These are phyloP conservation scores for Aspergillus panamensis DNA, from an alignment of 495 filamentous ascomycete genomes.

Conservation along the genomic window DNA sequence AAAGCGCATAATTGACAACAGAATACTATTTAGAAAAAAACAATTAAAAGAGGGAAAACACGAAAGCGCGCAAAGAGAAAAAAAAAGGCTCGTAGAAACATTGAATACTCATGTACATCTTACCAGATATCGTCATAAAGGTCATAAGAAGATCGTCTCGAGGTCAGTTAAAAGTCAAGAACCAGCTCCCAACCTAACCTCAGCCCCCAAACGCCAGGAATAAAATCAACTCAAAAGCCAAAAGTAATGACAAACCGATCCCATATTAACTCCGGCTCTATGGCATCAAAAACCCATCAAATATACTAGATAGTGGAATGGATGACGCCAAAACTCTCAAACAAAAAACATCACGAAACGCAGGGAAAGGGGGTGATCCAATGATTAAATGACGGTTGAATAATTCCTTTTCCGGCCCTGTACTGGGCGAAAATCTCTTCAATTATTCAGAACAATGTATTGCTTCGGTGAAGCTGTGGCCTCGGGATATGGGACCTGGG, in stretches of 20 bases:
- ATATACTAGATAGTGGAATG: slow-evolving; percentile 6
- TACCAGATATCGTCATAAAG: slow-evolving; percentile 42
- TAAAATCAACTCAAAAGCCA: slow-evolving; percentile 19
- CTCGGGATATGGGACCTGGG: slow-evolving; percentile 32
- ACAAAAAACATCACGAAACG: slow-evolving; percentile 9
- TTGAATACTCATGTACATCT: slow-evolving; percentile 47
- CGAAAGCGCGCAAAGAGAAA: not conserved
- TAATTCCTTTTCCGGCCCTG: not conserved
- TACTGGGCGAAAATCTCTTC: not conserved
- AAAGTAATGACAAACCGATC: slow-evolving; percentile 17
- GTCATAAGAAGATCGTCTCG: slow-evolving; percentile 41
- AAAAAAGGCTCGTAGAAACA: slow-evolving; percentile 35
- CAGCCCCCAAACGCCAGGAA: slow-evolving; percentile 36
- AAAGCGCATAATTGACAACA: not conserved
- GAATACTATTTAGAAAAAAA: slow-evolving; percentile 4
- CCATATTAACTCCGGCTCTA: slow-evolving; percentile 11
- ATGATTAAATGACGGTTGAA: not conserved
- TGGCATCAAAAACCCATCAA: slow-evolving; percentile 1
- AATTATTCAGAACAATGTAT: slow-evolving; percentile 39
- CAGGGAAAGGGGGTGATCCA: not conserved
- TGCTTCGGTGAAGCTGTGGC: slow-evolving; percentile 40
- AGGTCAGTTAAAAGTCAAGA: slow-evolving; percentile 32
- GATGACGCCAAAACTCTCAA: slow-evolving; percentile 2
- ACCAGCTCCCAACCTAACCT: slow-evolving; percentile 24
- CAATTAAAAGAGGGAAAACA: slow-evolving; percentile 8